Evolutionary conservation across 2,329 filamentous ascomycete genomes (phyloP), one percentile per base, ranked within the genome.

Genomic region (Aureobasidium sp.): DNA sequence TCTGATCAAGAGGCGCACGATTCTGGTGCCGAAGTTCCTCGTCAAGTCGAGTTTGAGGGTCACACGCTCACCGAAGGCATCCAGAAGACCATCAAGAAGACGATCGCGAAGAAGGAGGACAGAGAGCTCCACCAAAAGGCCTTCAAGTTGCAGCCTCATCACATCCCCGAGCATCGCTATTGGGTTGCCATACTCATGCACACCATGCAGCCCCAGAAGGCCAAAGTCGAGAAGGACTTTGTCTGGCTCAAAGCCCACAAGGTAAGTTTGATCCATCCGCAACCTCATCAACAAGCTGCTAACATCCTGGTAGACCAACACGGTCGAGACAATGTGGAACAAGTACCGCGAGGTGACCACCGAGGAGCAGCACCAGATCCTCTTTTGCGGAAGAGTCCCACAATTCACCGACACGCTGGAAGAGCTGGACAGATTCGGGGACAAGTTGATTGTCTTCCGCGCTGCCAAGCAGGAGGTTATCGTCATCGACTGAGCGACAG

Each of bases 241-340:
- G 61, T 70, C 7, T 72, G 70, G 72, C 68, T 74, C 65, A 70
- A 70, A 34, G 72, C 69, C 1, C 69, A 70, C 54, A 61, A 65
- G 10, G 63, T 64, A 62, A 32, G 55, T 42, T 16, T 13, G 3
- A 29, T 9, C 27, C 5, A 6, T 9, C 13, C 10, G 3, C 29
- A 1, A n/a, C 34, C 4, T 7, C 1, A 8, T 1, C 3, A 48
- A 21, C 6, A 21, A 11, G 30, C 27, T 54, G 39, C 34, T 37
- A 15, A 47, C 21, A 3, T 8, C 32, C 10, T 16, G 10, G n/a
- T 27, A 65, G 64, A 42, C 64, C 41, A 70, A 66, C n/a, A 73
- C 71, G 3, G 66, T 73, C 3, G 63, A 65, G 42, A 74, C 72
- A 1, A 66, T 74, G 54, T 69, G 65, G 67, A 65, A 70, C 37